Base-by-base conservation (phyloP, 1,284 basidiomycete genomes). In the Ceratobasidium sp. region DNA sequence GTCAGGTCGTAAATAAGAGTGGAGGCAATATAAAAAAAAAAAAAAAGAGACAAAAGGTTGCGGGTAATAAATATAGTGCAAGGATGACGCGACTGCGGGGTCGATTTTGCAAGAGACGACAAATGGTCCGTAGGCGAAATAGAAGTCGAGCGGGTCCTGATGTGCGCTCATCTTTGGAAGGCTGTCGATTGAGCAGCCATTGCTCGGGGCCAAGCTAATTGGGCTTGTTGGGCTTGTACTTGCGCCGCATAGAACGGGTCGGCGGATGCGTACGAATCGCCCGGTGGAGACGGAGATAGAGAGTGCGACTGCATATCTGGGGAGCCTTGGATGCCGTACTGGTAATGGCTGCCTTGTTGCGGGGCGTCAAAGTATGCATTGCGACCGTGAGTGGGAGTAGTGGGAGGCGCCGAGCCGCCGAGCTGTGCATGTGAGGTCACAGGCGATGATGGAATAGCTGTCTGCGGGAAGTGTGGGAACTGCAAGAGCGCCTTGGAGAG, bases 401-500 rank as follows among this genome's bases (percentile, higher is more conserved):
- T 58, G 20, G 71, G 71, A n/a, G 69, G 64, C 17, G 58, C 58
- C 17, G 35, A 62, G 31, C 29, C 31, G 45, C 43, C 58, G 8
- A 62, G 71, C 58, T 25, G 54, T 38, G 29, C 32, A 49, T 27
- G 42, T 50, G 54, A 47, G 31, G 42, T 55, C 32, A 54, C 22
- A n/a, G 49, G 43, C 35, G 69, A 57, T 2, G 69, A 50, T 40
- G 65, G 71, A 25, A 70, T 53, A 20, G 71, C 42, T 20, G 71
- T 49, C 49, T 65, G 69, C 12, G 71, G 69, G 47, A 72, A 70
- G 35, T 56, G 71, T 47, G 50, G 60, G 45, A 53, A 54, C 50
- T 72, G 72, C 17, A 71, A 54, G 43, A 73, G 67, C 27, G 70
- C 68, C 40, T 68, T 56, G 40, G 71, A 70, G 2, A 72, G 71